Base-by-base conservation (phyloP, 352 stramenopile genomes). In the Pythium dissimile region DNA sequence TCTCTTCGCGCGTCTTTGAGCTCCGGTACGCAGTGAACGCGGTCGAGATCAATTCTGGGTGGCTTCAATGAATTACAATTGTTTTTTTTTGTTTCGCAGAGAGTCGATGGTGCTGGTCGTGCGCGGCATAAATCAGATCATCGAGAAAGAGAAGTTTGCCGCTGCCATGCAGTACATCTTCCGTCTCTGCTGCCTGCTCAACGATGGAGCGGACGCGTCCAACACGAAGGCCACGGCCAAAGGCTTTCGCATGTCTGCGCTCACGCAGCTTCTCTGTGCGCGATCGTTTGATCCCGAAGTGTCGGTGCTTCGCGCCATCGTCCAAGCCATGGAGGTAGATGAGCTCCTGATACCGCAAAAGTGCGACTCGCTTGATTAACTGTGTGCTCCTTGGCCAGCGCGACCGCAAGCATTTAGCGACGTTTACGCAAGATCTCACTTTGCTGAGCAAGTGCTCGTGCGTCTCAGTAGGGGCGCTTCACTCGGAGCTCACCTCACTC, bases 1-100 rank as follows among this genome's bases (percentile, higher is more conserved):
- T 59, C 39, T 49, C 38, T 9, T 23, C 38, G n/a, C 51, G 51
- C 8, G 28, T 50, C 0, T 59, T 49, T 31, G 51, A 50, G 16
- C 32, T 59, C 15, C 27, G 51, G 51, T 59, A 21, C 12, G 23
- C 30, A 16, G 26, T 11, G 35, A 13, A 38, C 9, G 2, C 11
- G 15, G 6, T 30, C 15, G 6, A 6, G 3, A 28, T 6, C 27
- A 21, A 28, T 7, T 52, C 3, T n/a, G n/a, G n/a, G n/a, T n/a
- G n/a, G n/a, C n/a, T n/a, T n/a, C n/a, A n/a, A n/a, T n/a, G n/a
- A n/a, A n/a, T n/a, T n/a, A n/a, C n/a, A n/a, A n/a, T n/a, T n/a
- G n/a, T n/a, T n/a, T n/a, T n/a, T 31, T 10, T 12, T 16, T 39
- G 18, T 24, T n/a, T 39, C 13, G n/a, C 7, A 38, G 45, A 42